Base-by-base conservation (phyloP, 2,329 filamentous ascomycete genomes). In the Colletotrichum caudatum region DNA sequence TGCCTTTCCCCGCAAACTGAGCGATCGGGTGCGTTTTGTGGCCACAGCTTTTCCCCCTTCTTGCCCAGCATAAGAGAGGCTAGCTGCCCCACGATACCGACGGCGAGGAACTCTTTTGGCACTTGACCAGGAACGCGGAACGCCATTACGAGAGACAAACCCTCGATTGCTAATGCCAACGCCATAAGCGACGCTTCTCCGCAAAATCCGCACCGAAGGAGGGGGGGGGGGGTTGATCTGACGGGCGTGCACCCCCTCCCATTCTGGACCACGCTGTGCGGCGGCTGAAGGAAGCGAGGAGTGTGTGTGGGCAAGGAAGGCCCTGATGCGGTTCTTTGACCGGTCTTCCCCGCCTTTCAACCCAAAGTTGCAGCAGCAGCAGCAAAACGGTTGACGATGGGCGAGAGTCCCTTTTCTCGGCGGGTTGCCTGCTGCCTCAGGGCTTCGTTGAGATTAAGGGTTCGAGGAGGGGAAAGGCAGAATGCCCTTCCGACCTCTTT, bases 1-100 rank as follows among this genome's bases (percentile, higher is more conserved):
- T 71, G 68, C 51, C 57, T 51, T 63, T 63, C 69, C 64, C 69
- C 69, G 69, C 69, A 71, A 71, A 69, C 37, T 60, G 62, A 46
- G 59, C 59, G 58, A 46, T 69, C 65, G 58, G 33, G 60, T 62
- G 58, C 69, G 54, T 69, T 53, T 59, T 53, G 58, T 69, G 69
- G 69, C 39, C 64, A 71, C 62, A 56, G 62, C 67, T 50, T 50
- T 16, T 44, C 14, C 12, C 39, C 23, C 51, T 50, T 50, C 57
- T 37, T 58, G 23, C 41, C 64, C 58, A 71, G 69, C 51, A 56
- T 66, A 41, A 71, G 69, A 51, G 57, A 61, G 61, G 48, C 56
- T 66, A 54, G 41, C 63, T 66, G 46, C 41, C 37, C 64, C 39
- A 62, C 59, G 64, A 71, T 64, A 71, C 69, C 69, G 64, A 59